phyloP scores from a whole-genome alignment of 768 basidiomycete species.

The Boletus sp. region DNA sequence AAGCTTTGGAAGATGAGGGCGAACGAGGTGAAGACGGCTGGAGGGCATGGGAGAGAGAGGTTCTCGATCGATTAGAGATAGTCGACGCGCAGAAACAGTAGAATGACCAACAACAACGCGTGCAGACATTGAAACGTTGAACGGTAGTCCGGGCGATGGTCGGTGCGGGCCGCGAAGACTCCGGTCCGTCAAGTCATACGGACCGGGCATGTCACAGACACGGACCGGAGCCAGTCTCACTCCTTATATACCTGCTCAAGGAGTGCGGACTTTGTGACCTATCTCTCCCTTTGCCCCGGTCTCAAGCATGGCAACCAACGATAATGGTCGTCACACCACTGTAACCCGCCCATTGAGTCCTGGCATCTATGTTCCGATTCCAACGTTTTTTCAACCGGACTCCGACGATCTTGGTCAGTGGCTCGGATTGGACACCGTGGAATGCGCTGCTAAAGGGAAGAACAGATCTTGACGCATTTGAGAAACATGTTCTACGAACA shows the following conservation, averaged over 20 bases:
- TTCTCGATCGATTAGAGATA: slow-evolving; percentile 64
- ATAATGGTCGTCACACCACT: slow-evolving; percentile 15
- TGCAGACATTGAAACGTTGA: background rate
- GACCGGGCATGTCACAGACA: too few relatives aligned
- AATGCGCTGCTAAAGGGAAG: slow-evolving; percentile 4
- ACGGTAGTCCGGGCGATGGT: background rate
- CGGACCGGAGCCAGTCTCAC: slow-evolving; percentile 7
- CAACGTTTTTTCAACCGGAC: slow-evolving; percentile 73
- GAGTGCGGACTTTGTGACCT: background rate
- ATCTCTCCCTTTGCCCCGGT: background rate
- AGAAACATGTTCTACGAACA: slow-evolving; percentile 59
- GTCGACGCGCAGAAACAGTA: slow-evolving; percentile 36
- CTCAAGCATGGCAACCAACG: slow-evolving; percentile 38
- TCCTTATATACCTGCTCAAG: slow-evolving; percentile 10
- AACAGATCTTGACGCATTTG: slow-evolving; percentile 62
- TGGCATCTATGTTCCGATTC: slow-evolving; percentile 84
- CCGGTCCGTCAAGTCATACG: too few relatives aligned
- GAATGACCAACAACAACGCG: background rate
- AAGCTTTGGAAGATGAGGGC: slow-evolving; percentile 49
- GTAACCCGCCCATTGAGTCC: slow-evolving; percentile 57
- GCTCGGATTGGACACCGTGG: background rate
- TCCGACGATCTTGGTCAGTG: slow-evolving; percentile 80
- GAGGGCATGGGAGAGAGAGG: slow-evolving; percentile 77
- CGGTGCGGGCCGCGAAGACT: too few relatives aligned
- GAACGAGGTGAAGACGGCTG: slow-evolving; percentile 66